phyloP scores from a whole-genome alignment of 2,329 filamentous ascomycete genomes.

The Neonectria hederae region DNA sequence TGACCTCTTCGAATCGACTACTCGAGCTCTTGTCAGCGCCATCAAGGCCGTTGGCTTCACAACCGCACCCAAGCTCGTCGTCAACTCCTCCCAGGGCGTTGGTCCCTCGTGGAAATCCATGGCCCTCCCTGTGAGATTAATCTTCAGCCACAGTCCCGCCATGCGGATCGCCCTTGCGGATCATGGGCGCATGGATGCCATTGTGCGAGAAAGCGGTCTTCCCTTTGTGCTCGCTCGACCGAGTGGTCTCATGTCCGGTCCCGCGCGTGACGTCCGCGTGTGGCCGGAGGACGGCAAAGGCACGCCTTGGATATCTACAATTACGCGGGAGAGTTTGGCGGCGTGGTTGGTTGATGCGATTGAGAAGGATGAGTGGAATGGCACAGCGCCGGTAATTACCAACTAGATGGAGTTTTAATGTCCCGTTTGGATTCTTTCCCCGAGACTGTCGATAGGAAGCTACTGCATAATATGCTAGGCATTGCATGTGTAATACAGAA shows the following conservation, averaged over 20 bases:
- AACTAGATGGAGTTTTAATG: constrained; percentile 43
- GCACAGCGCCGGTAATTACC: constrained; percentile 56
- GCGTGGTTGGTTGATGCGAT: constrained; percentile 56
- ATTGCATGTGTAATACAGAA: background rate
- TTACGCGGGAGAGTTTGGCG: constrained; percentile 53
- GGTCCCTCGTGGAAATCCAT: constrained; percentile 56
- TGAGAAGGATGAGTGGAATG: constrained; percentile 53
- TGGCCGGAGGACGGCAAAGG: constrained; percentile 55
- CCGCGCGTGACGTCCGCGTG: constrained; percentile 48
- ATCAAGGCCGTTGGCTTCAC: constrained; percentile 48
- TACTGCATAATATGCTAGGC: background rate
- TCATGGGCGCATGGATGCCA: constrained; percentile 56
- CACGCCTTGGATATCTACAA: constrained; percentile 50
- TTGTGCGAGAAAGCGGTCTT: constrained; percentile 47
- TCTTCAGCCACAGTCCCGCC: constrained; percentile 56
- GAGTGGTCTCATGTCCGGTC: constrained; percentile 53
- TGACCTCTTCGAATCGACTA: constrained; percentile 53
- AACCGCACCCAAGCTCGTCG: constrained; percentile 55
- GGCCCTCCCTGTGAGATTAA: constrained; percentile 51
- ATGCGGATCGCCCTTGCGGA: constrained; percentile 59
- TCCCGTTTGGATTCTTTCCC: background rate
- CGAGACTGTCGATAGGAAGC: background rate
- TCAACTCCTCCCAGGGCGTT: constrained; percentile 61
- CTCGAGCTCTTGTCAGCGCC: constrained; percentile 42
- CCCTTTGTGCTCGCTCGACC: constrained; percentile 56